Conservation (phyloP, 495 filamentous ascomycete genomes). For the Aspergillus indologenus region DNA sequence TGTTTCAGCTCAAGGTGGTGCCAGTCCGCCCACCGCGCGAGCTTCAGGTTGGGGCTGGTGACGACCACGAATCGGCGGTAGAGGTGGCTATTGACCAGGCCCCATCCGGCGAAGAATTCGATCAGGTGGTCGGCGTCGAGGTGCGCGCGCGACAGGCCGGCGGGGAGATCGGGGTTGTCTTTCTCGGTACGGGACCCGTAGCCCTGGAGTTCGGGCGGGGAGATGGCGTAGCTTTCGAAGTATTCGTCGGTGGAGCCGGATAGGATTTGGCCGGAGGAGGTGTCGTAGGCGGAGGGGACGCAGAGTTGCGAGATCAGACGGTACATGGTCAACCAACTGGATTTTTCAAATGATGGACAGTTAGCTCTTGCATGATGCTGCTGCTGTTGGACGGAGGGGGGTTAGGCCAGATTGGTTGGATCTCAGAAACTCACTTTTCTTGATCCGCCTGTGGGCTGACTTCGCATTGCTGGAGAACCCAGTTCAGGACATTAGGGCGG, state of each 20-base stretch:
- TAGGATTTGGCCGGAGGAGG: conserved; percentile 12
- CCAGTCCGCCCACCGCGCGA: conserved; percentile 31
- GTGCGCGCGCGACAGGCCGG: conserved; percentile 21
- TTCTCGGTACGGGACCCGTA: conserved; percentile 24
- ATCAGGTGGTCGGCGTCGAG: conserved; percentile 38
- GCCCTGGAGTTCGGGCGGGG: conserved; percentile 17
- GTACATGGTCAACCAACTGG: conserved; percentile 31
- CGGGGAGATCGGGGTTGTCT: conserved; percentile 19
- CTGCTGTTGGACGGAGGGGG: not conserved
- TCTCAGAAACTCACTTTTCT: conserved; percentile 21
- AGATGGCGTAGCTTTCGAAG: conserved; percentile 24
- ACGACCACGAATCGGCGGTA: conserved; percentile 34
- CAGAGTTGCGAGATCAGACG: conserved; percentile 28
- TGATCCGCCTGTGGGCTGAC: conserved; percentile 10
- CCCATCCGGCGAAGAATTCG: conserved; percentile 46
- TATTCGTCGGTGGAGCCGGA: conserved; percentile 12
- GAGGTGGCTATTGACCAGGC: conserved; percentile 29
- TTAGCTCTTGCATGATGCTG: not conserved
- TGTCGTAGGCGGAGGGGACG: conserved; percentile 4
- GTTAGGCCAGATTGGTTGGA: not conserved
- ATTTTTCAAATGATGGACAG: not conserved
- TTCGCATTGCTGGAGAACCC: conserved; percentile 28
- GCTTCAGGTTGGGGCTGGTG: conserved; percentile 18
- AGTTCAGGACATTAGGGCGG: conserved; percentile 38
- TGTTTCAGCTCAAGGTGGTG: conserved; percentile 29